Conservation (phyloP, 2,329 filamentous ascomycete species). For the Fusarium proliferatum region DNA sequence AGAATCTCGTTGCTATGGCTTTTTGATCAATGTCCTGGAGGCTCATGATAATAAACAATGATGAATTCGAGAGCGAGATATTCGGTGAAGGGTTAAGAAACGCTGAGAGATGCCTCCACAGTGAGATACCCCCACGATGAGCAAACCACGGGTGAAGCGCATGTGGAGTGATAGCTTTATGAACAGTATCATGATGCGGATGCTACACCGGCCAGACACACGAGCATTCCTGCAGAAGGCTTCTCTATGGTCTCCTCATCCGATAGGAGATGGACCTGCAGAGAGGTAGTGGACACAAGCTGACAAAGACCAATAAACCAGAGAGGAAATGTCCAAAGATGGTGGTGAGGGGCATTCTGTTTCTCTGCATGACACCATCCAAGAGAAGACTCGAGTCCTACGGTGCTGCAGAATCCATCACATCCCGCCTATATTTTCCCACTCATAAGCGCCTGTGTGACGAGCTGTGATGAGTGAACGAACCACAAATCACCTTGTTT, state of each 20-base stretch:
- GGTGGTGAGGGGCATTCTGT: slow-evolving; percentile 38
- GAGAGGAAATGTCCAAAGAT: slow-evolving; percentile 13
- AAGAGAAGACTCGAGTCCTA: slow-evolving; percentile 31
- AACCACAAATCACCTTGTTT: slow-evolving; percentile 23
- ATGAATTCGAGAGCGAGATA: background rate
- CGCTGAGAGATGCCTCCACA: slow-evolving; percentile 1
- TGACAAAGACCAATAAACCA: slow-evolving; percentile 29
- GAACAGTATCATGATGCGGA: slow-evolving; percentile 37
- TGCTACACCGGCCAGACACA: slow-evolving; percentile 34
- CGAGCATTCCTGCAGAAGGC: slow-evolving; percentile 20
- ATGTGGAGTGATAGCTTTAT: slow-evolving; percentile 34
- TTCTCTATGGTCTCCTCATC: slow-evolving; percentile 32
- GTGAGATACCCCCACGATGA: slow-evolving; percentile 29
- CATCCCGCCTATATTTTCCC: slow-evolving; percentile 21
- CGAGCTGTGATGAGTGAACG: slow-evolving; percentile 13
- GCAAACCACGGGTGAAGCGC: slow-evolving; percentile 3
- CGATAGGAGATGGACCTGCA: slow-evolving; percentile 44
- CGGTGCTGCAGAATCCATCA: slow-evolving; percentile 32
- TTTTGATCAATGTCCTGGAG: slow-evolving; percentile 8
- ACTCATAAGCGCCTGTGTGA: slow-evolving; percentile 38
- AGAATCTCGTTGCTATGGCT: slow-evolving; percentile 33
- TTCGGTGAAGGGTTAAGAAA: slow-evolving; percentile 9
- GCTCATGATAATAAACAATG: slow-evolving; percentile 27
- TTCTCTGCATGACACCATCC: slow-evolving; percentile 47
- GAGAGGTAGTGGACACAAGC: slow-evolving; percentile 28